These are phyloP conservation scores for Paraphaeosphaeria sporulosa DNA, from an alignment of 2,329 filamentous ascomycete genomes.

Conservation along the genomic window DNA sequence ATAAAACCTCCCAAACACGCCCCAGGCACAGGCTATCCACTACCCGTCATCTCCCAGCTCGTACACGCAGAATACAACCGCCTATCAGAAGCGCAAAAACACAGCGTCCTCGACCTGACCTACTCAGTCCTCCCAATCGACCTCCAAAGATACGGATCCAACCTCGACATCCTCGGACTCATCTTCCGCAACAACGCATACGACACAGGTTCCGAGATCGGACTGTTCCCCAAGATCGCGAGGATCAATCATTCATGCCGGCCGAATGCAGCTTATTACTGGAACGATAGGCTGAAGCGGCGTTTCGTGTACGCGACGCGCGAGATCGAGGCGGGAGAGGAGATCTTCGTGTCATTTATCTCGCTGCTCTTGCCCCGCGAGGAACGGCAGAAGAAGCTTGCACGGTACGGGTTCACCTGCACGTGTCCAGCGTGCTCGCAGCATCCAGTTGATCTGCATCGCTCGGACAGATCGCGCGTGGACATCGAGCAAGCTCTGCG, in stretches of 20 bases:
- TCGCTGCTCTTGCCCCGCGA: slow-evolving; percentile 39
- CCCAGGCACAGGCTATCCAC: slow-evolving; percentile 36
- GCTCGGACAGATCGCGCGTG: slow-evolving; percentile 36
- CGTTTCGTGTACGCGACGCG: slow-evolving; percentile 46
- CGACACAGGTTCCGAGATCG: slow-evolving; percentile 40
- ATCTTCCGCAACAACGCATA: slow-evolving; percentile 49
- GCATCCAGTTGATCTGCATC: slow-evolving; percentile 17
- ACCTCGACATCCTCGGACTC: slow-evolving; percentile 33
- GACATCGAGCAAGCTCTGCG: slow-evolving; percentile 37
- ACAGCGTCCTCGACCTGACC: slow-evolving; percentile 37
- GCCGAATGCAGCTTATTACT: slow-evolving; percentile 48
- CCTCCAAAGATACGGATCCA: slow-evolving; percentile 10
- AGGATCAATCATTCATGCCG: slow-evolving; percentile 48
- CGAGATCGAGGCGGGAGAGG: slow-evolving; percentile 49
- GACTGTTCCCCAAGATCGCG: slow-evolving; percentile 45
- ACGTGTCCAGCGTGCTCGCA: slow-evolving; percentile 48
- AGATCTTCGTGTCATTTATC: slow-evolving; percentile 51
- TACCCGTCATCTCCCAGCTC: slow-evolving; percentile 28
- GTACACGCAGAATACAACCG: slow-evolving; percentile 35
- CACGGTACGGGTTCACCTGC: slow-evolving; percentile 48
- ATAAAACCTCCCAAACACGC: slow-evolving; percentile 36
- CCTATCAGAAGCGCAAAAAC: slow-evolving; percentile 28
- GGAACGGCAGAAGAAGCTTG: slow-evolving; percentile 40
- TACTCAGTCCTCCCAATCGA: slow-evolving; percentile 30
- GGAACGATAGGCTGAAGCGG: slow-evolving; percentile 41